These are phyloP conservation scores for Diaporthe longicolla DNA, from an alignment of 2,329 filamentous ascomycete species.

Conservation along the genomic window DNA sequence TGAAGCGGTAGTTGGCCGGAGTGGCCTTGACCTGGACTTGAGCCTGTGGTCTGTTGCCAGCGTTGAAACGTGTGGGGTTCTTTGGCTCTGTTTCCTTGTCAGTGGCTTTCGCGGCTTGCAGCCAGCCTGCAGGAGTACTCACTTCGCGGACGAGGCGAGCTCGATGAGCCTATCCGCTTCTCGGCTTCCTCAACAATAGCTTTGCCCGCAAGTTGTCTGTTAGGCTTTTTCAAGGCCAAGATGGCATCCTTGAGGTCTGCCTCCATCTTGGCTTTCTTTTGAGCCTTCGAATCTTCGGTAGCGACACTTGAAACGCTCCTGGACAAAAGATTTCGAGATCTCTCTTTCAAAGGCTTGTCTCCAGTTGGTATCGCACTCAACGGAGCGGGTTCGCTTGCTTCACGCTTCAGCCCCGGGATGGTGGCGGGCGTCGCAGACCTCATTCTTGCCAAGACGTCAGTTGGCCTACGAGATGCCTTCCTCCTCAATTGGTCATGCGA, in stretches of 20 bases:
- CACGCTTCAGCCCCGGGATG: conserved; percentile 75
- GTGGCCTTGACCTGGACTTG: conserved; percentile 69
- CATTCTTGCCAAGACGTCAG: conserved; percentile 73
- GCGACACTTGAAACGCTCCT: conserved; percentile 64
- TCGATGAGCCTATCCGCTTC: conserved; percentile 63
- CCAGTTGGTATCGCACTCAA: conserved; percentile 63
- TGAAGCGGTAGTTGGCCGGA: conserved; percentile 68
- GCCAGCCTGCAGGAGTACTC: conserved; percentile 48
- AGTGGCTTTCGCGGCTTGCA: conserved; percentile 1
- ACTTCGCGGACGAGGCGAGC: conserved; percentile 65
- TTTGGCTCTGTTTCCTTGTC: conserved; percentile 60
- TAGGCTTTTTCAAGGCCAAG: conserved; percentile 80
- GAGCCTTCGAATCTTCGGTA: conserved; percentile 69
- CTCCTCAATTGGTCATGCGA: conserved; percentile 71
- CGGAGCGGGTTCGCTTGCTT: conserved; percentile 72
- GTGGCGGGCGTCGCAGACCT: conserved; percentile 77
- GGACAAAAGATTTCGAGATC: conserved; percentile 52
- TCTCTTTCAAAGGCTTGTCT: conserved; percentile 62
- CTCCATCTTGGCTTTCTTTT: conserved; percentile 76
- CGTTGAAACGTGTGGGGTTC: conserved; percentile 61
- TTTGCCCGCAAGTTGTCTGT: conserved; percentile 77
- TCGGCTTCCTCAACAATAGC: conserved; percentile 78
- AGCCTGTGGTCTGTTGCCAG: conserved; percentile 43
- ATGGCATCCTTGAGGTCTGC: conserved; percentile 83
- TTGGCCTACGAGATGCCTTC: conserved; percentile 70